Evolutionary conservation across 805 yeast genomes (phyloP).

Genomic region (Candida tibetensis): DNA sequence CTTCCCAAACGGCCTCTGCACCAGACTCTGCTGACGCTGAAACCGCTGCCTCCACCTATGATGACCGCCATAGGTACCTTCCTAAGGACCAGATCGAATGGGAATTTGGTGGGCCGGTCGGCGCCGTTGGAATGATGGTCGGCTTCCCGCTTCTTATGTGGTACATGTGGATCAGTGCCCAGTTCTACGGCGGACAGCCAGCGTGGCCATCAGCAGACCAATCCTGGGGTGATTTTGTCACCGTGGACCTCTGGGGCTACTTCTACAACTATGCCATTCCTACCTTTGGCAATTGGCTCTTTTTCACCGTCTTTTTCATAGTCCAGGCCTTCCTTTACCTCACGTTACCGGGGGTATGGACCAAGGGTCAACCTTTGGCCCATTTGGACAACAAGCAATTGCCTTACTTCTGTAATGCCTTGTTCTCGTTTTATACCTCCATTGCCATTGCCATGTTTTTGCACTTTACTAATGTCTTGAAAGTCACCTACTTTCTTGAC

Average conservation of each 20-base stretch:
- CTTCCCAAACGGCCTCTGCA: neutral
- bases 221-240: slow-evolving; percentile 47
- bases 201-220: slow-evolving; percentile 65
- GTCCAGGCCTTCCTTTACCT: slow-evolving; percentile 74
- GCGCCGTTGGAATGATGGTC: slow-evolving; percentile 86
- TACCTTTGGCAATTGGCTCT: slow-evolving; percentile 55
- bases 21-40: neutral
- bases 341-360: slow-evolving; percentile 89
- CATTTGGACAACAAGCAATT: slow-evolving; percentile 79
- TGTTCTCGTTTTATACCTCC: slow-evolving; percentile 75
- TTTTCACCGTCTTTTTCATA: slow-evolving; percentile 67
- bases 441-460: slow-evolving; percentile 54
- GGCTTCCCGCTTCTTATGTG: slow-evolving; percentile 94
- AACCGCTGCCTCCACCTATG: neutral
- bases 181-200: slow-evolving; percentile 69
- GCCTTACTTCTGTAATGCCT: slow-evolving; percentile 92
- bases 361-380: slow-evolving; percentile 87
- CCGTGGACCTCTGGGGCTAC: slow-evolving; percentile 39
- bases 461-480: slow-evolving; percentile 75
- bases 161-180: slow-evolving; percentile 93
- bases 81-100: slow-evolving; percentile 57
- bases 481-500: slow-evolving; percentile 71
- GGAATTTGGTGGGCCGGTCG: slow-evolving; percentile 93
- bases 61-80: slow-evolving; percentile 16
- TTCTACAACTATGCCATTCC: slow-evolving; percentile 59